A percentile compares a stretch with the other conserved stretches of the same genome.
Evolutionary conservation across 306 rosid species (phyloP).

Genomic region (Vigna angularis): DNA sequence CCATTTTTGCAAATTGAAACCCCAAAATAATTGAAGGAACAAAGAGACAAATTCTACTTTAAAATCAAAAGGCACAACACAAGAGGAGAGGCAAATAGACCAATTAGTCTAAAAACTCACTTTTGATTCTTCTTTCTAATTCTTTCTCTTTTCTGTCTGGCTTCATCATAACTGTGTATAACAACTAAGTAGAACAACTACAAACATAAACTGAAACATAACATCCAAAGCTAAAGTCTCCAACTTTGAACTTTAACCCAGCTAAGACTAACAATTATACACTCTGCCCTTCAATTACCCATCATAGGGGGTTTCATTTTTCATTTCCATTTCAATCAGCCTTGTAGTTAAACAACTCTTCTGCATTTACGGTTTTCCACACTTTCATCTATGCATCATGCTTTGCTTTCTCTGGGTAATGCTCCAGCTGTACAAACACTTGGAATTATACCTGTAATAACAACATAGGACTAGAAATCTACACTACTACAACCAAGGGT

Average conservation of each 20-base stretch:
- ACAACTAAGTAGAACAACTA: slow-evolving; percentile 48
- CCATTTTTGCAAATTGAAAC: slow-evolving; percentile 30
- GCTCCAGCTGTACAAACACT: slow-evolving; percentile 74
- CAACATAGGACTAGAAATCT: slow-evolving; percentile 48
- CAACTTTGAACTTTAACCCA: slow-evolving; percentile 35
- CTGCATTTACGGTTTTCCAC: slow-evolving; percentile 32
- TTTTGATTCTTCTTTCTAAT: slow-evolving; percentile 57
- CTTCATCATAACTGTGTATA: slow-evolving; percentile 48
- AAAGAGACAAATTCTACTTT: slow-evolving; percentile 50
- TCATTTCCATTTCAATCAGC: slow-evolving; percentile 42
- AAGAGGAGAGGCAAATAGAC: background rate
- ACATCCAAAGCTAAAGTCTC: slow-evolving; percentile 29
- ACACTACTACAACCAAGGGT: slow-evolving; percentile 47
- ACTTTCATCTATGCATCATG: slow-evolving; percentile 27
- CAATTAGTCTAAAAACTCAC: slow-evolving; percentile 46
- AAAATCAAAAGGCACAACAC: slow-evolving; percentile 3
- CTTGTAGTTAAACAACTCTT: slow-evolving; percentile 49
- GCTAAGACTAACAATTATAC: slow-evolving; percentile 47
- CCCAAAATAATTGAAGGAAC: slow-evolving; percentile 39
- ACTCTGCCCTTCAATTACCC: slow-evolving; percentile 33
- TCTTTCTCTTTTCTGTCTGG: slow-evolving; percentile 51
- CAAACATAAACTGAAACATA: slow-evolving; percentile 46
- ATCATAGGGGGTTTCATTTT: slow-evolving; percentile 28
- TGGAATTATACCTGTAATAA: slow-evolving; percentile 49
- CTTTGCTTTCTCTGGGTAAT: slow-evolving; percentile 39